phyloP scores from a whole-genome alignment of 768 basidiomycete genomes.

The Pulveroboletus sp. region DNA sequence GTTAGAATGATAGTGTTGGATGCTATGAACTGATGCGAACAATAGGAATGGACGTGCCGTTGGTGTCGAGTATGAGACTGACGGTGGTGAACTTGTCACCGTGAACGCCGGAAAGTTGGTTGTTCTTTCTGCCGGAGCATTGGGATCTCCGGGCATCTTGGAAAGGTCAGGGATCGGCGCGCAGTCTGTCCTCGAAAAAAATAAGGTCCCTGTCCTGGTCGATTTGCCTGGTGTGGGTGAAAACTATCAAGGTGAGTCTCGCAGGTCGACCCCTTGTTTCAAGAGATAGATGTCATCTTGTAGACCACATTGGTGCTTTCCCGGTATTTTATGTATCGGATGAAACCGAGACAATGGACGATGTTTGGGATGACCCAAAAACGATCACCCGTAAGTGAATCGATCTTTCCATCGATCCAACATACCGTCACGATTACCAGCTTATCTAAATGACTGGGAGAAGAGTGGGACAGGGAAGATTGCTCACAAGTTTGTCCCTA shows the following conservation, averaged over 20 bases:
- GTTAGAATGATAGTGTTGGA: neutral
- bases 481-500: constrained; percentile 47
- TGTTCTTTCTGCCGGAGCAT: constrained; percentile 51
- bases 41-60: constrained; percentile 35
- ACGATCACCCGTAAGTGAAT: constrained; percentile 37
- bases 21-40: neutral
- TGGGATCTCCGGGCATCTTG: constrained; percentile 56
- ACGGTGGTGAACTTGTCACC: constrained; percentile 9
- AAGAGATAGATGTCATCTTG: no score
- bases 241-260: constrained; percentile 49
- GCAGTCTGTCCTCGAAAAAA: constrained; percentile 40
- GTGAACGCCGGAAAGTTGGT: constrained; percentile 40
- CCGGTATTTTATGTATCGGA: constrained; percentile 32
- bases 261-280: rapidly evolving
- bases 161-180: constrained; percentile 72
- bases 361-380: constrained; percentile 37
- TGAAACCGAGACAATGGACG: constrained; percentile 48
- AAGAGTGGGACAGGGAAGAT: constrained; percentile 45
- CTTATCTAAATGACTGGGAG: constrained; percentile 29
- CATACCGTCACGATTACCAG: constrained; percentile 16
- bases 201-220: constrained; percentile 46
- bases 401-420: constrained; percentile 13
- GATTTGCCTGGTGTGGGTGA: constrained; percentile 80
- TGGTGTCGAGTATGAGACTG: constrained; percentile 36
- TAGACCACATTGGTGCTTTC: constrained; percentile 30